Base-by-base conservation (phyloP, 192 early-diverging fungal species). In the Coemansia sp. region DNA sequence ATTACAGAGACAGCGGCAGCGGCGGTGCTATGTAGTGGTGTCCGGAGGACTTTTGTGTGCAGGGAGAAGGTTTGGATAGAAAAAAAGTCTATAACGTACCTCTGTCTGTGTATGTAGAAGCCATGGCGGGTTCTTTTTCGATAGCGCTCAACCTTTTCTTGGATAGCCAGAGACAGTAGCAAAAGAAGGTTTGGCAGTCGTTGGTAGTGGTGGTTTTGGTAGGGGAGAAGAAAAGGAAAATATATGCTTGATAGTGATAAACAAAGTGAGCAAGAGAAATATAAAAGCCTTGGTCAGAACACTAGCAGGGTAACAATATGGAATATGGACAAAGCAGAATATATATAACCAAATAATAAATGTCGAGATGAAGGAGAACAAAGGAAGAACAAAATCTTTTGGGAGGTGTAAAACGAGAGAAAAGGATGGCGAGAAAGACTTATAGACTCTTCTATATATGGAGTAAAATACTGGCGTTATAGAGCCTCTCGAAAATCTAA, bases 61-160 rank as follows among this genome's bases (percentile, higher is more conserved):
- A 48, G 46, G 12, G 46, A 48, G 46, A 48, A 22, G 51, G 20
- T 9, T 11, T 53, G 7, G n/a, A 20, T 7, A 11, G 5, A 41
- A 40, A 13, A 25, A 22, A 9, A 9, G 17, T 42, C 7, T 50
- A 65, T 53, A 39, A 59, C 49, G 58, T 79, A 79, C 77, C 77
- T 79, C 61, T 79, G 43, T 79, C 77, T 14, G 68, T 70, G 48
- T 79, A 79, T 68, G 68, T 57, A 38, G 57, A 39, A 41, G 57
- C 39, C 57, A 59, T 59, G 57, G 38, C 16, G 49, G 7, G 49
- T 17, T 17, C 7, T 17, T 54, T 5, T 54, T 22, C 25, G 22
- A 17, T 54, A 54, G 51, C 1, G 51, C 1, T 54, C 20, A 19
- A 25, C 5, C 25, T 50, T 14, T 50, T n/a, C 7, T 50, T 54